These are phyloP conservation scores for Cutaneotrichosporon dermatis DNA, from an alignment of 1,284 basidiomycete genomes.

Conservation along the genomic window DNA sequence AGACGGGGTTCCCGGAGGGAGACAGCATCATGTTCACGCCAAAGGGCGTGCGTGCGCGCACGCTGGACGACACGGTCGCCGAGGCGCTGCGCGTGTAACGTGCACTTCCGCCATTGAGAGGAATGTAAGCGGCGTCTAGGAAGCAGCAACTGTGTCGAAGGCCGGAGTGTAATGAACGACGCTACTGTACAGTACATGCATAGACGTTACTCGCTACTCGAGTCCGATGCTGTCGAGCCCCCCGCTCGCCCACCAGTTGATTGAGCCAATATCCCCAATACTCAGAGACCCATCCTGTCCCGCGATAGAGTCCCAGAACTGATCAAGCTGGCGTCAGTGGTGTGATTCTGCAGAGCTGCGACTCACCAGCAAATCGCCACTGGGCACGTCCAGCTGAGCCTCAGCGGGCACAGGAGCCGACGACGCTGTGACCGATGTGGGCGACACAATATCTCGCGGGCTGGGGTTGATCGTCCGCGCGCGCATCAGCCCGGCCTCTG, in stretches of 20 bases:
- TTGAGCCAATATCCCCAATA: slow-evolving; percentile 1
- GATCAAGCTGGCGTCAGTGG: background rate
- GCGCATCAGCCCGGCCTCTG: too few relatives aligned
- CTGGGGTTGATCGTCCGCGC: too few relatives aligned
- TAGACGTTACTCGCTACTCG: background rate
- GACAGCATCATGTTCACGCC: slow-evolving; percentile 58
- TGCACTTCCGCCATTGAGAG: too few relatives aligned
- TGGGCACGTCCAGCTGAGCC: too few relatives aligned
- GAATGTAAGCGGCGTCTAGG: too few relatives aligned
- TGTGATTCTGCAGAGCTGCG: background rate
- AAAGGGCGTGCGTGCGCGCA: background rate
- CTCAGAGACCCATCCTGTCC: background rate
- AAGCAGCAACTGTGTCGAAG: too few relatives aligned
- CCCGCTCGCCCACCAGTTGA: slow-evolving; percentile 5
- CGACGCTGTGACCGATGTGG: too few relatives aligned
- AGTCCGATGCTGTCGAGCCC: background rate
- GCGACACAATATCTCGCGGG: too few relatives aligned
- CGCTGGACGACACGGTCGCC: background rate
- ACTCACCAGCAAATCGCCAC: too few relatives aligned
- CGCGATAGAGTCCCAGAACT: slow-evolving; percentile 7
- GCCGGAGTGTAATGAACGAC: too few relatives aligned
- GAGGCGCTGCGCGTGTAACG: background rate
- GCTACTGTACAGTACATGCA: too few relatives aligned
- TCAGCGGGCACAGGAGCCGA: too few relatives aligned
- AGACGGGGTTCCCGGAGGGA: slow-evolving; percentile 81